Conservation (phyloP, 768 basidiomycete genomes). For the Paxillus ammoniavirescens region DNA sequence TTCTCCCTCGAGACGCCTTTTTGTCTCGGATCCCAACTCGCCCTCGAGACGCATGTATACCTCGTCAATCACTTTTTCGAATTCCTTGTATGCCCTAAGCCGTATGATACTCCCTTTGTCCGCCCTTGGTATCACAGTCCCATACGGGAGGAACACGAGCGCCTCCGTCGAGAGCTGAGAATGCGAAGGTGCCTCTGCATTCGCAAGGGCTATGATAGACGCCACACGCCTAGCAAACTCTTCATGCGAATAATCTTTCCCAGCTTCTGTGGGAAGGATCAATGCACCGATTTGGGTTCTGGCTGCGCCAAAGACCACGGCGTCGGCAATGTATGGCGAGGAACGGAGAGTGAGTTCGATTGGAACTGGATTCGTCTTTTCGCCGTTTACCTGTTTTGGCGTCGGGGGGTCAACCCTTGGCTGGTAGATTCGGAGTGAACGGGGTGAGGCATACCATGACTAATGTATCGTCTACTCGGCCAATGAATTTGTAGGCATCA, state of each 20-base stretch:
- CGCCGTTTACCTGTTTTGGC: conserved; percentile 37
- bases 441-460: conserved; percentile 27
- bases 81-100: conserved; percentile 48
- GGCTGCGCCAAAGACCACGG: conserved; percentile 52
- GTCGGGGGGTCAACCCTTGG: conserved; percentile 23
- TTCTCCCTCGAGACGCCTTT: conserved; percentile 9
- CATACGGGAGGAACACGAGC: conserved; percentile 46
- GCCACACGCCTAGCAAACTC: conserved; percentile 34
- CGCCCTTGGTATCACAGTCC: conserved; percentile 47
- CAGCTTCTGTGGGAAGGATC: conserved; percentile 47
- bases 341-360: conserved; percentile 53
- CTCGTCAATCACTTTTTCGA: conserved; percentile 42
- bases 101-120: conserved; percentile 53
- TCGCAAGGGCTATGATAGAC: conserved; percentile 50
- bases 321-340: conserved; percentile 45
- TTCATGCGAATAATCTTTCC: conserved; percentile 22
- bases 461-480: conserved; percentile 55
- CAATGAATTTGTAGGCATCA: conserved; percentile 46
- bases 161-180: conserved; percentile 51
- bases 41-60: conserved; percentile 44
- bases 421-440: background rate
- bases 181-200: conserved; percentile 50
- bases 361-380: conserved; percentile 58
- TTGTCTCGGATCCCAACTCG: conserved; percentile 27
- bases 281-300: conserved; percentile 49